These are phyloP conservation scores for Helichrysum umbraculigerum DNA, from an alignment of 129 eudicot genomes.

Conservation along the genomic window DNA sequence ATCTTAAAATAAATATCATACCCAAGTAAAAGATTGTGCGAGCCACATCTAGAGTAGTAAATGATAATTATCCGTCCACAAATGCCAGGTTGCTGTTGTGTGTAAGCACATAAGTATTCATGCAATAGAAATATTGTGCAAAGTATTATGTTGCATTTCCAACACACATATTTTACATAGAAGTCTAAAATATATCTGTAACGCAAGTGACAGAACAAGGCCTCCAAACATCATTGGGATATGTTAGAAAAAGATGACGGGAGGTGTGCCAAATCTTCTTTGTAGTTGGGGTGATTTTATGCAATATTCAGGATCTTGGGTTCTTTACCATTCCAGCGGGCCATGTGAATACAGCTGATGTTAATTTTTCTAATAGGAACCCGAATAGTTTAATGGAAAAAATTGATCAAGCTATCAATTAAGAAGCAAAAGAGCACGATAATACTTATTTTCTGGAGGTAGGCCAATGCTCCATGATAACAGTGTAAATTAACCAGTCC, in stretches of 20 bases:
- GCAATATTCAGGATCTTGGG: background rate
- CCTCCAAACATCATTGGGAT: background rate
- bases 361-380: background rate
- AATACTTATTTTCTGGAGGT: background rate
- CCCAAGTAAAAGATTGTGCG: background rate
- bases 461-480: background rate
- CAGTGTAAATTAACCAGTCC: background rate
- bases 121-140: too few relatives aligned
- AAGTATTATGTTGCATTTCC: too few relatives aligned
- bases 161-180: too few relatives aligned
- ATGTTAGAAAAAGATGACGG: background rate
- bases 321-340: background rate
- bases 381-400: background rate
- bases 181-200: too few relatives aligned
- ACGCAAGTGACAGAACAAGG: too few relatives aligned
- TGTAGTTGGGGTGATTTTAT: background rate
- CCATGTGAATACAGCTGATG: background rate
- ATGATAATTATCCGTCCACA: background rate
- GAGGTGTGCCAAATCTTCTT: background rate
- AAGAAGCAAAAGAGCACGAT: background rate
- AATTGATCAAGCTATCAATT: background rate
- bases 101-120: too few relatives aligned
- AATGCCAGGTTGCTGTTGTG: background rate
- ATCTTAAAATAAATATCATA: conserved; percentile 4
- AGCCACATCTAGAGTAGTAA: too few relatives aligned